phyloP scores from a whole-genome alignment of 208 protist genomes.

The Ichthyophonus hoferi region DNA sequence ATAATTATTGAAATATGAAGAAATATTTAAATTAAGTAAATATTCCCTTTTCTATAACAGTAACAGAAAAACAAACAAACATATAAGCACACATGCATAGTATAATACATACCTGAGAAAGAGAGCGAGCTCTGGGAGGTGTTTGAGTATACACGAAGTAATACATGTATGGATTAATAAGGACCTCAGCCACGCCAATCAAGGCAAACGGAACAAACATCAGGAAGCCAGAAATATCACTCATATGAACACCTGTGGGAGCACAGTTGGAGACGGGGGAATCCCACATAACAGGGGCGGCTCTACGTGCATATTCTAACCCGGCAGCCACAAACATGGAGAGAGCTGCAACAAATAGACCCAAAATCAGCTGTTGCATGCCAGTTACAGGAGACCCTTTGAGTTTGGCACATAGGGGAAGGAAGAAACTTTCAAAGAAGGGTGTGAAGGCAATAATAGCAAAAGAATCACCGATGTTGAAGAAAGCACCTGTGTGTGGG shows the following conservation, averaged over 20 bases:
- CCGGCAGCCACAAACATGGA: neutral
- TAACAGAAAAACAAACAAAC: neutral
- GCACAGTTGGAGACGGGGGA: too few relatives aligned
- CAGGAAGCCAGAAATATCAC: neutral
- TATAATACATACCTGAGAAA: neutral
- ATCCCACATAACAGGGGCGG: neutral
- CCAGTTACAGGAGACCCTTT: constrained; percentile 7
- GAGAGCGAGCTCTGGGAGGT: neutral
- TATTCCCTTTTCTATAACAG: too few relatives aligned
- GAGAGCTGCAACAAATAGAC: neutral
- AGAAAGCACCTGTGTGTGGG: too few relatives aligned
- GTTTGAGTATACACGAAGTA: constrained; percentile 13
- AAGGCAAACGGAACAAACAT: constrained; percentile 12
- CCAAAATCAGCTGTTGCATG: constrained; percentile 1
- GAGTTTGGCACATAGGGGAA: neutral
- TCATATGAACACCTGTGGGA: neutral
- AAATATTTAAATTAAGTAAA: too few relatives aligned
- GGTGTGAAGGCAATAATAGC: constrained; percentile 5
- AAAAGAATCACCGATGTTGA: constrained; percentile 14
- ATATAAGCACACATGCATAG: neutral
- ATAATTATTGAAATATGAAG: too few relatives aligned
- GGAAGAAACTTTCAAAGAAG: neutral
- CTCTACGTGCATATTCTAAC: neutral
- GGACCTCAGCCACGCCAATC: constrained; percentile 11
- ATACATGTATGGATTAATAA: neutral